phyloP scores from a whole-genome alignment of 805 yeast species.

The Yueomyces sinensis region DNA sequence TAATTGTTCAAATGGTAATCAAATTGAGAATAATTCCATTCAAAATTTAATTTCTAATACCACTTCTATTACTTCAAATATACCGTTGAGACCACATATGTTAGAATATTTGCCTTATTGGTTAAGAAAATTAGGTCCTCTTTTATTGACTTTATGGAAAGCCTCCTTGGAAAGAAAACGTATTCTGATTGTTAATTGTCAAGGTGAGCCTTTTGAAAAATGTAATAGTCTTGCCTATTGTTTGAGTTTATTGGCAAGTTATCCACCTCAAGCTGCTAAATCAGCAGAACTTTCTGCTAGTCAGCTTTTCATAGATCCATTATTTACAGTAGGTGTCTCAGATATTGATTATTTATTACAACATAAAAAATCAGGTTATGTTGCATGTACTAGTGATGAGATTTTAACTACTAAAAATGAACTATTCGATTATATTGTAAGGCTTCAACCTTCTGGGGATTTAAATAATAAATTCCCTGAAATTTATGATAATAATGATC shows the following conservation, averaged over 20 bases:
- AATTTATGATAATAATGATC: slow-evolving; percentile 6
- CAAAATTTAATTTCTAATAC: neutral
- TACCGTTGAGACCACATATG: neutral
- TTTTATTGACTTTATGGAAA: slow-evolving; percentile 24
- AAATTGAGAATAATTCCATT: no score
- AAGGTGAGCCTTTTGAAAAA: slow-evolving; percentile 16
- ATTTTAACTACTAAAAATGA: slow-evolving; percentile 13
- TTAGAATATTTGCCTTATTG: slow-evolving; percentile 11
- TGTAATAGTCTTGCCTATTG: slow-evolving; percentile 19
- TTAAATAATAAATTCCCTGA: slow-evolving; percentile 3
- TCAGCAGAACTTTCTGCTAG: slow-evolving; percentile 1
- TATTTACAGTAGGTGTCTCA: slow-evolving; percentile 13
- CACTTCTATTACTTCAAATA: no score
- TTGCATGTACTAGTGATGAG: slow-evolving; percentile 24
- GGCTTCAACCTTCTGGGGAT: slow-evolving; percentile 7
- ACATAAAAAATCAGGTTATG: slow-evolving; percentile 6
- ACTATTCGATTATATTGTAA: slow-evolving; percentile 15
- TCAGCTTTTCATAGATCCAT: slow-evolving; percentile 7
- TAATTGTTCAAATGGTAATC: slow-evolving; percentile 1
- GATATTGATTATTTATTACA: slow-evolving; percentile 8
- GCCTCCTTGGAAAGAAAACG: slow-evolving; percentile 16
- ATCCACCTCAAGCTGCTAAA: slow-evolving; percentile 4
- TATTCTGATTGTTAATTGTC: slow-evolving; percentile 16
- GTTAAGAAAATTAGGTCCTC: slow-evolving; percentile 21
- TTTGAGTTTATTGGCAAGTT: slow-evolving; percentile 11